Evolutionary conservation across 371 early-diverging fungal genomes (phyloP), one percentile per base, ranked within the genome.

Genomic region (Mortierella sp.): DNA sequence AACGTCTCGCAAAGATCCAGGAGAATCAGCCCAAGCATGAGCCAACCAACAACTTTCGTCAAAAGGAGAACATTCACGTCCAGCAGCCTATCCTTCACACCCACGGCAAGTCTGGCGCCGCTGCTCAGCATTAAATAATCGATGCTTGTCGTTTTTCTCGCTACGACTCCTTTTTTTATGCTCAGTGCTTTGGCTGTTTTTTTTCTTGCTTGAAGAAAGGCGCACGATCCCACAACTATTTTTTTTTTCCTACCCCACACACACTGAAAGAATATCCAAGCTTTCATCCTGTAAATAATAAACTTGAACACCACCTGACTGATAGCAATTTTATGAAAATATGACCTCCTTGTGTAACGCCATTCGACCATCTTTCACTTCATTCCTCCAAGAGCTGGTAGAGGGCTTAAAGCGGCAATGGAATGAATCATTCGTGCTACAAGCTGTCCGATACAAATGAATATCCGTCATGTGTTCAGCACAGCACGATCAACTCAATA

Each of bases 1-100:
- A 81, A 11, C 83, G 83, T 30, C 76, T 69, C 14, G 76, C 83
- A 37, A 62, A 55, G 68, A 73, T 73, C 63, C 69, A 81, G 28
- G 60, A 66, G 61, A 76, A 81, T 69, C 83, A 81, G 14, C 83
- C 83, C 70, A 81, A 76, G 73, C 57, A 75, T 35, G 73, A 81
- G 61, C 20, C 59, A 28, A 49, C 12, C 14, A 70, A 70, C 77
- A 68, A 60, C 64, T 76, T 70, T 61, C 76, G 77, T 9, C 83
- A 81, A 30, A 72, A 73, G 57, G 70, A 81, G 67, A 81, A 81
- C 68, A 76, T 76, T 49, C 52, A 58, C 0, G 68, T 81, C 40
- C 12, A 35, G 18, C 83, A 81, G 61, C 83, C 83, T 35, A 70
- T 76, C 63, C 83, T 68, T 55, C 83, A 81, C 61, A 72, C 32